phyloP scores from a whole-genome alignment of 2,329 filamentous ascomycete species.

The Cryoendolithus antarcticus region DNA sequence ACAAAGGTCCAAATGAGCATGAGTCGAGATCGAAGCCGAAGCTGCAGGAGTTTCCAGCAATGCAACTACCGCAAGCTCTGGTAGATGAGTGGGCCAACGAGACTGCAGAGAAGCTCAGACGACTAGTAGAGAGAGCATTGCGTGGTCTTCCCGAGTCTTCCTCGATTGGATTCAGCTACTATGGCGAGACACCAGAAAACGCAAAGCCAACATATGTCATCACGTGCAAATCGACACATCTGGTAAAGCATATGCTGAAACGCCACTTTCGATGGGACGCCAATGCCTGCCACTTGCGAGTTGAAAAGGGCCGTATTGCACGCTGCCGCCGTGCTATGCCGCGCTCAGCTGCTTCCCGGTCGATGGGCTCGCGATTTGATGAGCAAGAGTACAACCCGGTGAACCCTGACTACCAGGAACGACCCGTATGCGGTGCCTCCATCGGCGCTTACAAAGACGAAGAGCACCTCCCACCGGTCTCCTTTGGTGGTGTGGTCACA shows the following conservation, averaged over 20 bases:
- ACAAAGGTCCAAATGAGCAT: no score
- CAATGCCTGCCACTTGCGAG: slow-evolving; percentile 53
- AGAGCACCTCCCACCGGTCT: slow-evolving; percentile 78
- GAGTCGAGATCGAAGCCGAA: slow-evolving; percentile 9
- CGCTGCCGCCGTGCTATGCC: slow-evolving; percentile 10
- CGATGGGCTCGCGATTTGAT: slow-evolving; percentile 5
- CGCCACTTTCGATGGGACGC: slow-evolving; percentile 59
- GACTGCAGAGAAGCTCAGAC: slow-evolving; percentile 61
- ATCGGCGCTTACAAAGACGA: slow-evolving; percentile 83
- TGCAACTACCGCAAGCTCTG: slow-evolving; percentile 48
- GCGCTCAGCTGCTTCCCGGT: slow-evolving; percentile 3
- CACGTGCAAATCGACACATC: slow-evolving; percentile 61
- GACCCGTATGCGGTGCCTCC: slow-evolving; percentile 74
- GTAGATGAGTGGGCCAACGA: slow-evolving; percentile 60
- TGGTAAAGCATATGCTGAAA: slow-evolving; percentile 59
- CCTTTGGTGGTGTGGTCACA: slow-evolving; percentile 75
- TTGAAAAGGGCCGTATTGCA: slow-evolving; percentile 46
- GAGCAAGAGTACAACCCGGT: slow-evolving; percentile 24
- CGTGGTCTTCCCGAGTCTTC: slow-evolving; percentile 63
- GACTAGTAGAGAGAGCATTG: slow-evolving; percentile 57
- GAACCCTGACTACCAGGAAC: slow-evolving; percentile 68
- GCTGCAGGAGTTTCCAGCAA: slow-evolving; percentile 16
- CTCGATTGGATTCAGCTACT: slow-evolving; percentile 63
- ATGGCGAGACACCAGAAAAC: slow-evolving; percentile 55
- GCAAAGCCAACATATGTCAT: slow-evolving; percentile 63